A percentile compares a stretch with the other conserved stretches of the same genome.
Evolutionary conservation across 306 rosid species (phyloP).

Genomic region (Castanospermum australe): DNA sequence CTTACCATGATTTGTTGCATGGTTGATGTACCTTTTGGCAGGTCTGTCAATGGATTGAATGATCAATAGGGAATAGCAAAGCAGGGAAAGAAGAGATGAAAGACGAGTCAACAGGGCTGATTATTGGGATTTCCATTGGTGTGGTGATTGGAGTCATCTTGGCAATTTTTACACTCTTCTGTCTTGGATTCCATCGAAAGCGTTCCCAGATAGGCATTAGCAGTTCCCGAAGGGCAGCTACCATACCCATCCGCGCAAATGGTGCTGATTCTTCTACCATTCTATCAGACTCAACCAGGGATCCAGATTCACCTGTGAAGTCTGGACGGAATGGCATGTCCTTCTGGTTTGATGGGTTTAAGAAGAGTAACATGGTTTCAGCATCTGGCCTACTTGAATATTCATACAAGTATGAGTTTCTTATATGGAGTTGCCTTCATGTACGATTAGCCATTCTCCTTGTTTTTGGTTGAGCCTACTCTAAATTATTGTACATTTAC

Average conservation of each 20-base stretch:
- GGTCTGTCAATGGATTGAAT: slow-evolving; percentile 49
- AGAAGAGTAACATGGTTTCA: slow-evolving; percentile 58
- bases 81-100: slow-evolving; percentile 52
- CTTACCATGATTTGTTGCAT: slow-evolving; percentile 13
- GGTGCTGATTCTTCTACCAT: slow-evolving; percentile 72
- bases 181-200: slow-evolving; percentile 67
- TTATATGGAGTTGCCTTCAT: not conserved
- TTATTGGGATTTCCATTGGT: slow-evolving; percentile 76
- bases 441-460: not conserved
- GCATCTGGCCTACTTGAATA: slow-evolving; percentile 84
- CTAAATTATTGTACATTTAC: not conserved
- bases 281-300: slow-evolving; percentile 73
- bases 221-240: slow-evolving; percentile 79
- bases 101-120: slow-evolving; percentile 66
- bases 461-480: not conserved
- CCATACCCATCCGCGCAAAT: slow-evolving; percentile 68
- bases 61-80: slow-evolving; percentile 29
- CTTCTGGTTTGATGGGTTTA: slow-evolving; percentile 72
- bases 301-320: slow-evolving; percentile 78
- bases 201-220: slow-evolving; percentile 76
- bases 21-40: slow-evolving; percentile 30
- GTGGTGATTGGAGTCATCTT: slow-evolving; percentile 77
- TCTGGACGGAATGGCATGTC: slow-evolving; percentile 49
- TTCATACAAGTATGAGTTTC: slow-evolving; percentile 64
- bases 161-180: slow-evolving; percentile 66